Evolutionary conservation across 2,329 filamentous ascomycete genomes (phyloP).

Genomic region (Pseudogymnoascus sp.): DNA sequence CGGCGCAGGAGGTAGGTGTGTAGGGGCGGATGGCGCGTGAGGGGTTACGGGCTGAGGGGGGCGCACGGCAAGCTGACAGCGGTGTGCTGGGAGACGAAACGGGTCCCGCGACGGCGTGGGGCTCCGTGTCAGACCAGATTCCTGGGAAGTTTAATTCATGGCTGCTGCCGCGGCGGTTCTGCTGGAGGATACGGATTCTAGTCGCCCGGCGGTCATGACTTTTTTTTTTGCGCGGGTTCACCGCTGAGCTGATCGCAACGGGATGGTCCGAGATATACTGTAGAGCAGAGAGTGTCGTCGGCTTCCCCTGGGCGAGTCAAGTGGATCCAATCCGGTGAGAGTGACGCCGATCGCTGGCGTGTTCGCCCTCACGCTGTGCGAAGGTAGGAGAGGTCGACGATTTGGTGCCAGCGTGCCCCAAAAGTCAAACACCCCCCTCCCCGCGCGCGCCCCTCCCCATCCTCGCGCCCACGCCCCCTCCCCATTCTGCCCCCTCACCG

Average conservation of each 20-base stretch:
- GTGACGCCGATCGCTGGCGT: background rate
- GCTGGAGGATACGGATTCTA: background rate
- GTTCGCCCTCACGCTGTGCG: background rate
- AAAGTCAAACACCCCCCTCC: background rate
- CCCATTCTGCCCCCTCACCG: constrained; percentile 3
- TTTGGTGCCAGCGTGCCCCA: background rate
- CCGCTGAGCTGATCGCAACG: background rate
- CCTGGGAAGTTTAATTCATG: background rate
- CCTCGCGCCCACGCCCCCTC: background rate
- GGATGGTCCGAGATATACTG: background rate
- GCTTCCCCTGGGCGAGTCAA: constrained; percentile 1
- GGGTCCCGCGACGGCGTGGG: background rate
- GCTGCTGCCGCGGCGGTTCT: background rate
- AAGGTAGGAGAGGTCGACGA: constrained; percentile 1
- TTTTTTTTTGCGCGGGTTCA: background rate
- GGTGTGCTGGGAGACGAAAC: background rate
- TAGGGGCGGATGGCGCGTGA: background rate
- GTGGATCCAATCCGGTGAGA: background rate
- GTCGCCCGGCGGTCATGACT: background rate
- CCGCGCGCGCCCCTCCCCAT: background rate
- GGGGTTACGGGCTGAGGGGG: background rate
- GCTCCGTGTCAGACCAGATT: background rate
- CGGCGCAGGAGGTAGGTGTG: background rate
- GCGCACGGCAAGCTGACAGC: background rate
- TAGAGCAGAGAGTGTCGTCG: background rate